Evolutionary conservation across 371 early-diverging fungal species (phyloP), one percentile per base, ranked within the genome.

Genomic region (Apophysomyces ossiformis): DNA sequence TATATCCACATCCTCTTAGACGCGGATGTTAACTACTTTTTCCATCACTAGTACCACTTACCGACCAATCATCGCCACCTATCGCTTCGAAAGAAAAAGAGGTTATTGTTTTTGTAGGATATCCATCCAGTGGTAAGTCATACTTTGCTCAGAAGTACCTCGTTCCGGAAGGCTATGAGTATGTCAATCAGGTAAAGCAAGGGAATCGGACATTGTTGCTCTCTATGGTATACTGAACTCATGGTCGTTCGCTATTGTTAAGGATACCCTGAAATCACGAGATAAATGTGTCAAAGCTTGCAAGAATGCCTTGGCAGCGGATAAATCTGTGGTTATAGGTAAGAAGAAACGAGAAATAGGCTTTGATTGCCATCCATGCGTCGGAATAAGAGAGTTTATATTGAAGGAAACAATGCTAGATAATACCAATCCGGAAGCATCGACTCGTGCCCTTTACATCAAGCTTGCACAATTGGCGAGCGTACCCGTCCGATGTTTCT

Each of bases 71-170:
- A 1, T 66, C 75, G 1, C 72, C 79, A 5, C 76, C 85, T 0
- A 68, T 83, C 16, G 47, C 79, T 13, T 71, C 63, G 9, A 67
- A 73, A 8, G 68, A 70, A 4, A 70, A 67, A 35, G 93, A 95
- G 37, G 37, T 96, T 26, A 74, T 96, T 37, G 68, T 97, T 1
- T 84, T 90, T 57, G 91, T 92, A 39, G 97, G 97, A 0, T 85
- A 82, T 15, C 96, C 96, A 1, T 96, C 93, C 0, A 83, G 88
- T 35, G 97, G 97, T n/a, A 97, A 96, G 72, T 86, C 92, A 0
- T 85, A 84, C 3, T 94, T 95, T 79, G 86, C 87, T 5, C 74
- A 74, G 1, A 82, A 71, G 16, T 79, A 90, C 39, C 73, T 93
- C 39, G 70, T 85, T 7, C 81, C 87, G 1, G 75, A 85, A 36